A percentile compares a stretch with the other conserved stretches of the same genome.
Conservation (phyloP, 805 yeast species). For the Clavispora santaluciae region DNA sequence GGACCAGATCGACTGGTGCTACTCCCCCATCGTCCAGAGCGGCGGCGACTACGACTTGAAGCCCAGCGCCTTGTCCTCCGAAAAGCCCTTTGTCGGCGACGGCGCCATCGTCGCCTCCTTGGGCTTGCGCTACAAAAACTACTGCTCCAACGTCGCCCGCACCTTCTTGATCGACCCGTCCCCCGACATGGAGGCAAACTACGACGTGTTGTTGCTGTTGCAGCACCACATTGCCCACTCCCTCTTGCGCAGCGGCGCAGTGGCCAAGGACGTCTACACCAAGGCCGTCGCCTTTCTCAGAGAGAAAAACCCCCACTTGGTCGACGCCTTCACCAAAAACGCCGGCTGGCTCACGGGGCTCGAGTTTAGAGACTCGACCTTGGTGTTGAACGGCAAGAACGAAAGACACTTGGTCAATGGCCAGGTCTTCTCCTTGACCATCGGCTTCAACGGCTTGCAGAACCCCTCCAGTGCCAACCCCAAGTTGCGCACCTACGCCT, state of each 20-base stretch:
- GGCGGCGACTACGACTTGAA: constrained; percentile 80
- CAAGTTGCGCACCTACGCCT: constrained; percentile 57
- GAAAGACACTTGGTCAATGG: constrained; percentile 65
- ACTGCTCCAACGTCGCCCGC: constrained; percentile 83
- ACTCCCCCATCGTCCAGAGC: constrained; percentile 85
- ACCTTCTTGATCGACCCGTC: constrained; percentile 89
- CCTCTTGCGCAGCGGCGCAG: constrained; percentile 61
- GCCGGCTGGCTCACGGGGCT: constrained; percentile 87
- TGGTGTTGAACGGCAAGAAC: constrained; percentile 68
- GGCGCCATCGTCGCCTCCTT: constrained; percentile 81
- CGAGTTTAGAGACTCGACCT: constrained; percentile 78
- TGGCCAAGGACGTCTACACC: constrained; percentile 62
- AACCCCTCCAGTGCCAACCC: constrained; percentile 42
- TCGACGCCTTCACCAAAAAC: constrained; percentile 62
- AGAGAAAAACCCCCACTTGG: constrained; percentile 59
- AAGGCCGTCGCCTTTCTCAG: constrained; percentile 58
- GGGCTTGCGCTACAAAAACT: constrained; percentile 82
- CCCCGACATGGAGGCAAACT: constrained; percentile 68
- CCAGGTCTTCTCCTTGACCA: constrained; percentile 65
- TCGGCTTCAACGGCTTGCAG: constrained; percentile 68
- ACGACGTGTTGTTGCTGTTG: constrained; percentile 66
- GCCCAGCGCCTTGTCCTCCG: constrained; percentile 75
- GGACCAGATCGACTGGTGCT: constrained; percentile 84
- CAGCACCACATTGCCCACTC: constrained; percentile 57
- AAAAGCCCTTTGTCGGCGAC: constrained; percentile 54